Evolutionary conservation across 2,329 filamentous ascomycete genomes (phyloP).

Genomic region (Acephala macrosclerotiorum): DNA sequence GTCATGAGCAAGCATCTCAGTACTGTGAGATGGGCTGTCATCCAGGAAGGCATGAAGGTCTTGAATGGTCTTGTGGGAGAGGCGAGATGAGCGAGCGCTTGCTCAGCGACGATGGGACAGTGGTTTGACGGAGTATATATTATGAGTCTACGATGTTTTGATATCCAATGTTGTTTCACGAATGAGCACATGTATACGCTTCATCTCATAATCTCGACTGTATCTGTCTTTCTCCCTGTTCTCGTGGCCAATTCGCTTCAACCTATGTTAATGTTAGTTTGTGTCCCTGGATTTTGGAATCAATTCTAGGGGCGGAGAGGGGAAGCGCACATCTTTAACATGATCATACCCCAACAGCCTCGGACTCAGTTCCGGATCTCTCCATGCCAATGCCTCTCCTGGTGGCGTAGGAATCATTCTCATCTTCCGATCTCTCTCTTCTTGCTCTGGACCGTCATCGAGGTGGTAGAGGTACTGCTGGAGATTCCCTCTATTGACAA

Average conservation of each 20-base stretch:
- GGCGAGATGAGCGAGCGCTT: constrained; percentile 11
- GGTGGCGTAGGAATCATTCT: constrained; percentile 45
- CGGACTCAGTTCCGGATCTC: constrained; percentile 49
- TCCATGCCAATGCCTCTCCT: constrained; percentile 50
- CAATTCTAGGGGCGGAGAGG: neutral
- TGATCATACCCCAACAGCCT: constrained; percentile 51
- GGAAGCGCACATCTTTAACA: constrained; percentile 44
- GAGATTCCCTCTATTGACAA: constrained; percentile 65
- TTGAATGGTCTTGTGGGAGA: constrained; percentile 47
- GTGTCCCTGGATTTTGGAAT: neutral
- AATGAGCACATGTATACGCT: neutral
- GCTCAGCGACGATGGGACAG: neutral
- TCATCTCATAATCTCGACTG: constrained; percentile 15
- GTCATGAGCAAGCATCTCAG: constrained; percentile 62
- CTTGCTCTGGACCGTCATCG: constrained; percentile 62
- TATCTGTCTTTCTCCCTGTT: constrained; percentile 1
- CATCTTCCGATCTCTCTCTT: constrained; percentile 58
- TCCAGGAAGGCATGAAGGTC: constrained; percentile 67
- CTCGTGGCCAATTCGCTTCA: constrained; percentile 26
- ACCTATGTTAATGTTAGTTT: constrained; percentile 33
- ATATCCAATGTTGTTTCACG: neutral
- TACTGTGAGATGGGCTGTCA: constrained; percentile 66
- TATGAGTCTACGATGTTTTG: constrained; percentile 1
- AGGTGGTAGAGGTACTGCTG: constrained; percentile 68
- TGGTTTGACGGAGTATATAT: neutral